Percentiles rank a stretch among this genome's conserved stretches.
These are phyloP conservation scores for Coccomyxa sp. DNA, from an alignment of 139 green algal genomes.

Conservation along the genomic window DNA sequence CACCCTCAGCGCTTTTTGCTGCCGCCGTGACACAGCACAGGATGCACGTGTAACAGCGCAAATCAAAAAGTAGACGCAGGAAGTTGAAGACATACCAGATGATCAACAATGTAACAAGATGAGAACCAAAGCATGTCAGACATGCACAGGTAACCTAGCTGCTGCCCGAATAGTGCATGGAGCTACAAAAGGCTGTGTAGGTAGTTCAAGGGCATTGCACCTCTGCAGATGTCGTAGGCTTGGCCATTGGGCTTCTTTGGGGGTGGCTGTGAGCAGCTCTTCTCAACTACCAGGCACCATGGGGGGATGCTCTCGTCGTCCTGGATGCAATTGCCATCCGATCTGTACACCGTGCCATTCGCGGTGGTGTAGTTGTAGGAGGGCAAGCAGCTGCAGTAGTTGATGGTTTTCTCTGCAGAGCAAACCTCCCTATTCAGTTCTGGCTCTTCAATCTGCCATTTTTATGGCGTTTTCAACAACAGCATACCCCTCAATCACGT, in stretches of 20 bases:
- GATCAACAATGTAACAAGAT: too few relatives aligned
- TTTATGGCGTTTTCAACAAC: neutral
- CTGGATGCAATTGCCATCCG: neutral
- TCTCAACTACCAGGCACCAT: conserved; percentile 1
- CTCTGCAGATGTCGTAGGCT: neutral
- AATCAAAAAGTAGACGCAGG: neutral
- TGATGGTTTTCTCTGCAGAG: neutral
- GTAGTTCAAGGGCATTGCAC: neutral
- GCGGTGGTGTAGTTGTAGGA: neutral
- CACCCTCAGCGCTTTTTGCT: neutral
- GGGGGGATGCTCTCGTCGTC: neutral
- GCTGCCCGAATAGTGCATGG: too few relatives aligned
- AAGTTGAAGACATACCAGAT: too few relatives aligned
- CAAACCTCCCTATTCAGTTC: neutral
- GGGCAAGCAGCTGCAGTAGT: conserved; percentile 1
- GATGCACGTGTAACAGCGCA: neutral
- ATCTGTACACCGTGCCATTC: neutral
- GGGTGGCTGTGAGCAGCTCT: neutral
- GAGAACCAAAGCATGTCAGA: too few relatives aligned
- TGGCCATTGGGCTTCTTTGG: neutral
- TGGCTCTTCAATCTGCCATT: neutral
- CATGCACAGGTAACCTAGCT: too few relatives aligned
- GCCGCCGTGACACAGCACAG: neutral
- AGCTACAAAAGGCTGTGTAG: too few relatives aligned
- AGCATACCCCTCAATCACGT: neutral